Base-by-base conservation (phyloP, 2,329 filamentous ascomycete species). In the Achaetomium macrosporum region DNA sequence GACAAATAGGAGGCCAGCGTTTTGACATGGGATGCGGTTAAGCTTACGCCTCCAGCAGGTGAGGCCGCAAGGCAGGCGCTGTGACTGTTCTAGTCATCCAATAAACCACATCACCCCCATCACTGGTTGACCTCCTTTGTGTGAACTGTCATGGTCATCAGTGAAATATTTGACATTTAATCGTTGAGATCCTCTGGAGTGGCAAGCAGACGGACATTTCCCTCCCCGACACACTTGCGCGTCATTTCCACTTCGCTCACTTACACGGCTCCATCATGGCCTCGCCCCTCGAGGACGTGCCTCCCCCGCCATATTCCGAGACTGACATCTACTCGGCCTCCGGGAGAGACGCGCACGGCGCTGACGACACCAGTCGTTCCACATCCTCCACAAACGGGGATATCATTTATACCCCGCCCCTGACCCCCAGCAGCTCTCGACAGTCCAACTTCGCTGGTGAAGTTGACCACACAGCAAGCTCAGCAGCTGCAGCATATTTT, bases 271-370 rank as follows among this genome's bases (percentile, higher is more conserved):
- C 54, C 54, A 59, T 29, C 40, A 66, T 65, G 64, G 46, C 59
- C 6, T 66, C 66, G 59, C 66, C 63, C 50, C 56, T 51, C 13
- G 61, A 66, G 31, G 70, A 76, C 54, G 63, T 66, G 8, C 76
- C 78, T 17, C 79, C 78, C 40, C 78, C 78, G 5, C 79, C 80
- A 6, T 83, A 83, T 60, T 74, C 74, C 37, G 78, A 80, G 64
- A 81, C 76, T 15, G 79, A 82, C 63, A 73, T 78, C 36, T 78
- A 74, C 66, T 79, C 76, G 13, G 69, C 62, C 46, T 66, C 75
- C 3, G 69, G 68, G 29, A 44, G 56, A 33, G 53, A 56, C 47
- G 57, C 57, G 39, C 46, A 54, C 30, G 25, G 29, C n/a, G 50
- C 59, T 58, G 58, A 64, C 61, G 42, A 59, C 59, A 50, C 58